A percentile compares a stretch with the other conserved stretches of the same genome.
These are phyloP conservation scores for Lachancea kluyveri DNA, from an alignment of 805 yeast genomes.

Conservation along the genomic window DNA sequence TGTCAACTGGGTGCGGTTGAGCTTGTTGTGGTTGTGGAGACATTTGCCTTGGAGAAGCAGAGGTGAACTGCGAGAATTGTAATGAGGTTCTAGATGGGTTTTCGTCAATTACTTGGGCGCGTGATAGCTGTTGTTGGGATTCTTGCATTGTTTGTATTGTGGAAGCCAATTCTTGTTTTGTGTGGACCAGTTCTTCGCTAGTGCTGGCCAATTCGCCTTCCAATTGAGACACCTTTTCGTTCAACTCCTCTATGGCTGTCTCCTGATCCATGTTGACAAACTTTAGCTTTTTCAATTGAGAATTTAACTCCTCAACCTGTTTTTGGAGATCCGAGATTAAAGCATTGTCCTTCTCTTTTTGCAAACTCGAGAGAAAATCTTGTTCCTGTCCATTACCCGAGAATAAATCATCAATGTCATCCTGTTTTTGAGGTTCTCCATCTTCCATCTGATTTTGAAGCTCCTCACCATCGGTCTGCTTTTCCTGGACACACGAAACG, in stretches of 20 bases:
- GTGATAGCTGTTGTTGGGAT: no score
- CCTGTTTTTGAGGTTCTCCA: conserved; percentile 2
- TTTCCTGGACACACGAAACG: neutral
- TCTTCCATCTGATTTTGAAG: conserved; percentile 1
- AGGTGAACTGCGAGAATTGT: no score
- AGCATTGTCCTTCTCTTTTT: conserved; percentile 31
- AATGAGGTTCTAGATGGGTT: no score
- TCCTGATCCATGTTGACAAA: conserved; percentile 31
- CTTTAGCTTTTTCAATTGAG: conserved; percentile 30
- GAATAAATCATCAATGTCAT: conserved; percentile 10
- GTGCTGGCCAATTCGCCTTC: conserved; percentile 21
- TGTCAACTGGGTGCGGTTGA: no score
- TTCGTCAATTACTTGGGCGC: no score
- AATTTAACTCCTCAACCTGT: conserved; percentile 34
- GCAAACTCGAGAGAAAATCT: conserved; percentile 27
- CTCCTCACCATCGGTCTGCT: neutral
- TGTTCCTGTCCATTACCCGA: conserved; percentile 12
- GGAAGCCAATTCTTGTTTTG: conserved; percentile 17
- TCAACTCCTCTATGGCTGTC: conserved; percentile 30
- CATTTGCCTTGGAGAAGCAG: conserved; percentile 13
- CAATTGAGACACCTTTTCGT: conserved; percentile 31
- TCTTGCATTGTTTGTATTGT: conserved; percentile 10
- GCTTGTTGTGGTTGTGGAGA: conserved; percentile 13
- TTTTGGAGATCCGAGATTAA: conserved; percentile 32
- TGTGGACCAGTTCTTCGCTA: conserved; percentile 22